Percentiles rank a stretch among this genome's conserved stretches.
These are phyloP conservation scores for Penicillium sp. DNA, from an alignment of 2,329 filamentous ascomycete genomes.

Conservation along the genomic window DNA sequence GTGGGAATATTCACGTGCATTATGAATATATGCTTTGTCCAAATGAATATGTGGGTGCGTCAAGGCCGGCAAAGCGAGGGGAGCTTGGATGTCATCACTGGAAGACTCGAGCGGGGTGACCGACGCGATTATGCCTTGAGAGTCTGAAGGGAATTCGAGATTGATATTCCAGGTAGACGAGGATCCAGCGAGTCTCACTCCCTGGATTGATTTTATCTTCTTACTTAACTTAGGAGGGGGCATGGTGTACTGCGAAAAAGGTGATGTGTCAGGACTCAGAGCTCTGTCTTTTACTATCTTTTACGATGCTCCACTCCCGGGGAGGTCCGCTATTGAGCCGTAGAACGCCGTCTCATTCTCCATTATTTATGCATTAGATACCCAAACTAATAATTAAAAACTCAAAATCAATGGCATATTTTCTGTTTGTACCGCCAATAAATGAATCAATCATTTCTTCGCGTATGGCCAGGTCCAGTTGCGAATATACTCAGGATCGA, in stretches of 20 bases:
- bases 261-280: neutral
- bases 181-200: constrained; percentile 32
- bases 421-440: neutral
- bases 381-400: neutral
- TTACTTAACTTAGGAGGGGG: constrained; percentile 8
- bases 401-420: neutral
- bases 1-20: constrained; percentile 52
- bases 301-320: neutral
- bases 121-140: constrained; percentile 26
- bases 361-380: neutral
- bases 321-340: neutral
- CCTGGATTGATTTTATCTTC: constrained; percentile 19
- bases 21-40: constrained; percentile 53
- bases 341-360: neutral
- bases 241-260: constrained; percentile 1
- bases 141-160: constrained; percentile 12
- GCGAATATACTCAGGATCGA: constrained; percentile 67
- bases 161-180: constrained; percentile 36
- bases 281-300: neutral
- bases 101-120: constrained; percentile 25
- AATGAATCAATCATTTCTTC: neutral
- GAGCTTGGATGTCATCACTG: constrained; percentile 8
- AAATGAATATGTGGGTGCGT: constrained; percentile 75
- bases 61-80: constrained; percentile 54
- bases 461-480: constrained; percentile 65